A percentile compares a stretch with the other conserved stretches of the same genome.
These are phyloP conservation scores for Stagonosporopsis cucurbitacearum DNA, from an alignment of 2,329 filamentous ascomycete genomes.

Conservation along the genomic window DNA sequence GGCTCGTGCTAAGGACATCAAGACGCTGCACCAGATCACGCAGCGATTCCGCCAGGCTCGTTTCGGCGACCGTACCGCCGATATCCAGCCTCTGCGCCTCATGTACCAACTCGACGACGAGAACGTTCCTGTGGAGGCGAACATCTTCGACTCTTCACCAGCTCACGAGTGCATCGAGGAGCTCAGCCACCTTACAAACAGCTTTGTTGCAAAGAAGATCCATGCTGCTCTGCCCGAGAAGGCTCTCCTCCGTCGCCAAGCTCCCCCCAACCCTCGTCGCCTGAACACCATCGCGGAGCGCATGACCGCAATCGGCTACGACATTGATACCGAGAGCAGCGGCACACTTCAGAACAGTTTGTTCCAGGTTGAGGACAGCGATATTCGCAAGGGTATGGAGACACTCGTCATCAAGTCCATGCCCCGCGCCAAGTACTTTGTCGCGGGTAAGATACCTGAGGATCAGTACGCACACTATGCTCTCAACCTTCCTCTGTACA, in stretches of 20 bases:
- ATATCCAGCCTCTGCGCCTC: constrained; percentile 84
- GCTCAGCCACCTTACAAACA: constrained; percentile 90
- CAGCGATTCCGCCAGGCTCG: constrained; percentile 91
- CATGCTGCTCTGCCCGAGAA: constrained; percentile 83
- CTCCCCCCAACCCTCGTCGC: constrained; percentile 83
- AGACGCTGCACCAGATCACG: constrained; percentile 78
- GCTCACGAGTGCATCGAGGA: constrained; percentile 96
- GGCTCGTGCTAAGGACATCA: constrained; percentile 76
- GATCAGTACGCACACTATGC: constrained; percentile 87
- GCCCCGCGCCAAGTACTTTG: constrained; percentile 94
- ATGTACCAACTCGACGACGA: constrained; percentile 96
- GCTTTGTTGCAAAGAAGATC: constrained; percentile 85
- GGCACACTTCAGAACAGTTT: constrained; percentile 91
- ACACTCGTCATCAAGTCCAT: constrained; percentile 93
- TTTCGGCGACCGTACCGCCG: constrained; percentile 78
- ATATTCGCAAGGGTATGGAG: constrained; percentile 97
- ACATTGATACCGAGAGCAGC: constrained; percentile 88
- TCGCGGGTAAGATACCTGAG: constrained; percentile 78
- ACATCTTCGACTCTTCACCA: constrained; percentile 89
- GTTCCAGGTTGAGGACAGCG: constrained; percentile 87
- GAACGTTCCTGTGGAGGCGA: constrained; percentile 94
- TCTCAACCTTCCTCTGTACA: constrained; percentile 91
- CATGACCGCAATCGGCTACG: constrained; percentile 89
- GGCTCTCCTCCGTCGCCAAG: constrained; percentile 87
- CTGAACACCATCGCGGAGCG: constrained; percentile 90